phyloP scores from a whole-genome alignment of 225 moss, liverwort and hornwort genomes.

The Bryoerythrophyllum caledonicum region DNA sequence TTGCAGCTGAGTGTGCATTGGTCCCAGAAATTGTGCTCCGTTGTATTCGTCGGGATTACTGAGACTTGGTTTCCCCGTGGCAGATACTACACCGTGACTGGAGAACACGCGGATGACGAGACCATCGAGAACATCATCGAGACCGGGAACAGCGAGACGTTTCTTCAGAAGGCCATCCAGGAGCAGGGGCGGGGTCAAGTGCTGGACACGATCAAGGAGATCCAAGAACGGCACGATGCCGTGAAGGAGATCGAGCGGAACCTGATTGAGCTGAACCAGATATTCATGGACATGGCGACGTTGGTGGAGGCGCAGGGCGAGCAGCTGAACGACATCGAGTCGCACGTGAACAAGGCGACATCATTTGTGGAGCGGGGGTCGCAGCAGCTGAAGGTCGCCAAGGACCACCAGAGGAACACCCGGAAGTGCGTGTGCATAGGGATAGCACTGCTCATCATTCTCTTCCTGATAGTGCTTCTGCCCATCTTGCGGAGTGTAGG shows the following conservation, averaged over 20 bases:
- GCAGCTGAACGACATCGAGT: conserved; percentile 47
- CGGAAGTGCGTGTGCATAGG: conserved; percentile 44
- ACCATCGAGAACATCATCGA: conserved; percentile 48
- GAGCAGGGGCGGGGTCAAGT: conserved; percentile 54
- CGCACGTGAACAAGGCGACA: conserved; percentile 41
- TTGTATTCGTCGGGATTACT: not conserved
- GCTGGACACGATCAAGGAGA: conserved; percentile 46
- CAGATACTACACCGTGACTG: conserved; percentile 53
- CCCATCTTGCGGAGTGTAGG: conserved; percentile 27
- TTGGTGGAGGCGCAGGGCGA: conserved; percentile 51
- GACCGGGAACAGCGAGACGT: conserved; percentile 48
- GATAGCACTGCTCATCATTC: conserved; percentile 13
- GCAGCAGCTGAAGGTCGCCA: conserved; percentile 27
- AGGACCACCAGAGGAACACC: conserved; percentile 31
- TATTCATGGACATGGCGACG: conserved; percentile 54
- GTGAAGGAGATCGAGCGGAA: conserved; percentile 60
- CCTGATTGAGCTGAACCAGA: conserved; percentile 43
- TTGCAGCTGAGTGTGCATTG: not conserved
- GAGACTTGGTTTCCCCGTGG: not conserved
- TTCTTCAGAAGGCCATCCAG: conserved; percentile 49
- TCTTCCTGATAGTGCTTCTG: conserved; percentile 42
- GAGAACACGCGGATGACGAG: conserved; percentile 47
- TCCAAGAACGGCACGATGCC: conserved; percentile 54
- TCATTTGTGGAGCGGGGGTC: conserved; percentile 34
- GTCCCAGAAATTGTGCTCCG: not conserved